phyloP scores from a whole-genome alignment of 768 basidiomycete species.

The Gloeophyllum trabeum region DNA sequence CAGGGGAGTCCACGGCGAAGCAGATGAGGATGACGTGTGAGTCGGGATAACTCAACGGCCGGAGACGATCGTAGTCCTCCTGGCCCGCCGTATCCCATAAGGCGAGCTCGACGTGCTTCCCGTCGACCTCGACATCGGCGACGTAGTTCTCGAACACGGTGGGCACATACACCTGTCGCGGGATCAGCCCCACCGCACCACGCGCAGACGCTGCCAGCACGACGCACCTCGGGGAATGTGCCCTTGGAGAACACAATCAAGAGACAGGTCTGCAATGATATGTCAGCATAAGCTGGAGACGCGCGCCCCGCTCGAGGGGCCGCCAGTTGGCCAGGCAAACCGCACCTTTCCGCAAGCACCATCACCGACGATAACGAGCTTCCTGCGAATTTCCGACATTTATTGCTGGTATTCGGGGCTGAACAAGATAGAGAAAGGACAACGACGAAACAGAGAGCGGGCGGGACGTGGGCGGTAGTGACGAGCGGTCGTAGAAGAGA shows the following conservation, averaged over 20 bases:
- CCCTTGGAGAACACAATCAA: slow-evolving; percentile 96
- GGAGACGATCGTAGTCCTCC: slow-evolving; percentile 97
- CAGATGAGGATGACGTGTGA: slow-evolving; percentile 99
- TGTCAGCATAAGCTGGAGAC: slow-evolving; percentile 1
- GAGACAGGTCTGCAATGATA: slow-evolving; percentile 60
- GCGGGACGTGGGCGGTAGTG: neutral
- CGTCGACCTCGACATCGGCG: slow-evolving; percentile 96
- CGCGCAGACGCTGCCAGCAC: neutral
- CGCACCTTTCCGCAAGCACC: slow-evolving; percentile 91
- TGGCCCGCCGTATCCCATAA: slow-evolving; percentile 99
- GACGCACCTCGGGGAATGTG: slow-evolving; percentile 83
- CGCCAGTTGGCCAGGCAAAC: neutral
- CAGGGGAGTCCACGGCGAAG: slow-evolving; percentile 96
- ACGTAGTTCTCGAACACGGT: slow-evolving; percentile 99
- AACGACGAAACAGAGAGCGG: neutral
- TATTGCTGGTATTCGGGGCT: slow-evolving; percentile 2
- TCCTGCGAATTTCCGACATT: slow-evolving; percentile 98
- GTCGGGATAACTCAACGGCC: slow-evolving; percentile 96
- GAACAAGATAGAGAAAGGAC: neutral
- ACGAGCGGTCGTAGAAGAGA: too few relatives aligned
- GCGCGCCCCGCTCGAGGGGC: neutral
- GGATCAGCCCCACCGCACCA: neutral
- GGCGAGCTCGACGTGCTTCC: slow-evolving; percentile 96
- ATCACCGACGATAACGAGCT: slow-evolving; percentile 98
- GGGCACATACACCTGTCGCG: slow-evolving; percentile 85